Evolutionary conservation across 2,329 filamentous ascomycete species (phyloP), one percentile per base, ranked within the genome.

Genomic region (Dothistroma pini): DNA sequence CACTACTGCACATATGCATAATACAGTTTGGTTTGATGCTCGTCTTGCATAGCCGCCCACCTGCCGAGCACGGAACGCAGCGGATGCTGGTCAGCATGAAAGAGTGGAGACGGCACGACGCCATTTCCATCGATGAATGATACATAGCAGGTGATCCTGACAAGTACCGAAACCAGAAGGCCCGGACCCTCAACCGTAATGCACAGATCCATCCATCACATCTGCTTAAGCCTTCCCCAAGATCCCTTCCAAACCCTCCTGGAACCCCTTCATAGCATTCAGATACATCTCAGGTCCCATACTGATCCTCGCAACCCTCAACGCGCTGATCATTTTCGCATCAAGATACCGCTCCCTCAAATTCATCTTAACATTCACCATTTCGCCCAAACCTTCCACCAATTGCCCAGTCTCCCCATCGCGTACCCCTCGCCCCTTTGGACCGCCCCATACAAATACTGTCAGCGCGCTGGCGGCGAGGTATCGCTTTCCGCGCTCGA

Each of bases 361-460:
- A 32, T 75, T 74, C 62, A 80, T 67, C 60, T 79, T 79, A 11
- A 85, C 81, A 56, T 81, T 80, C 14, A 86, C 69, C 54, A 72
- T 75, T 0, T 83, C 83, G 2, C 75, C 77, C 51, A 86, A 77
- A 51, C 77, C 81, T 56, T 74, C 70, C 1, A 80, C 81, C 64
- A 86, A 68, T 48, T 67, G 71, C 68, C 75, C 70, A 2, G 84
- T 77, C 70, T 85, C 83, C 0, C 75, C 76, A 12, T 71, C 75
- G 12, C 75, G 74, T 12, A 84, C 68, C 0, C 75, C 73, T 47
- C 83, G 72, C 14, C 77, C 70, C 38, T 72, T 72, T 0, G 74
- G 67, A 0, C 78, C 83, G 14, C 84, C 84, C 84, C 83, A 87
- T 56, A 86, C 83, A 73, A 86, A 87, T 0, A 85, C 78, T 0